Evolutionary conservation across 495 filamentous ascomycete genomes (phyloP).

Genomic region (Talaromyces wortmannii): DNA sequence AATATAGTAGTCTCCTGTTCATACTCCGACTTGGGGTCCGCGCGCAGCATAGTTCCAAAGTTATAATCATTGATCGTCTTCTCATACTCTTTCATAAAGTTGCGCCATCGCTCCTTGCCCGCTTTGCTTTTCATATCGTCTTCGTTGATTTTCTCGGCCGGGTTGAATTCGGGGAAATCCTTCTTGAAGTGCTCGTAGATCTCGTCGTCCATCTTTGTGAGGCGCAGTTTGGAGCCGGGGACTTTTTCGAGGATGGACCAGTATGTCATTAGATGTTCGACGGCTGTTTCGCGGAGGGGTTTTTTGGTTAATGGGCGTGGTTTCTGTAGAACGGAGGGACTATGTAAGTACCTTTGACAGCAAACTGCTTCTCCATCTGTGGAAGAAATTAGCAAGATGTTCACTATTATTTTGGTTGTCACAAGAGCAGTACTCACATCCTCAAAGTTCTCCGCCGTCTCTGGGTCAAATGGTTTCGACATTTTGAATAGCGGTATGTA

Average conservation of each 20-base stretch:
- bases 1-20: conserved; percentile 89
- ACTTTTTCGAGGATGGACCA: conserved; percentile 92
- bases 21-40: conserved; percentile 75
- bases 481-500: conserved; percentile 20
- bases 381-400: conserved; percentile 5
- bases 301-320: no score
- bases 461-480: conserved; percentile 53
- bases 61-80: conserved; percentile 93
- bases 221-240: conserved; percentile 73
- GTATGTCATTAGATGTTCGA: conserved; percentile 94
- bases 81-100: conserved; percentile 90
- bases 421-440: conserved; percentile 43
- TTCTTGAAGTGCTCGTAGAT: conserved; percentile 81
- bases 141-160: conserved; percentile 71
- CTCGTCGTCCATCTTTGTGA: conserved; percentile 91
- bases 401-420: neutral
- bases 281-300: conserved; percentile 45
- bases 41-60: conserved; percentile 88
- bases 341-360: conserved; percentile 71
- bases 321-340: neutral
- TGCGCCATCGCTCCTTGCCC: conserved; percentile 94
- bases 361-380: conserved; percentile 99
- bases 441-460: conserved; percentile 69
- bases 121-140: conserved; percentile 95
- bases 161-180: conserved; percentile 90